Conservation (phyloP, 805 yeast genomes). For the Metschnikowia corniflorae region DNA sequence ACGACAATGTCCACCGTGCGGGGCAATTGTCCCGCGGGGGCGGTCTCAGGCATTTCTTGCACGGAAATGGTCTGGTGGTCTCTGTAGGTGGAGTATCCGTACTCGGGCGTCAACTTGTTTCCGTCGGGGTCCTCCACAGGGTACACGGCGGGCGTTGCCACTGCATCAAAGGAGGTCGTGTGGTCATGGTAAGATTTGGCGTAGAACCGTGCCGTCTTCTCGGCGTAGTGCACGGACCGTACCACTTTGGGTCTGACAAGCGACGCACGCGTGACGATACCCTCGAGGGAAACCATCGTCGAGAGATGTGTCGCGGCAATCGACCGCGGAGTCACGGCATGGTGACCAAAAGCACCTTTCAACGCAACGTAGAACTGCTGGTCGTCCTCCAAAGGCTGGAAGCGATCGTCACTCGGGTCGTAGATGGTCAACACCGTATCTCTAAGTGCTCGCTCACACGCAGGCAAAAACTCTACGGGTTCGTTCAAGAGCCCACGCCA, state of each 20-base stretch:
- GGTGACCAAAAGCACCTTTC: constrained; percentile 88
- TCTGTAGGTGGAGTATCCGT: constrained; percentile 85
- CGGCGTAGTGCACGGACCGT: constrained; percentile 90
- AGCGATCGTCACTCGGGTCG: constrained; percentile 55
- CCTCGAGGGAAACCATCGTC: constrained; percentile 83
- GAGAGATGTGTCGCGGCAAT: constrained; percentile 74
- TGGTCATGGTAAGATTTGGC: constrained; percentile 91
- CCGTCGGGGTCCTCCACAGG: constrained; percentile 94
- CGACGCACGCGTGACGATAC: constrained; percentile 92
- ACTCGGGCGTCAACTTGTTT: constrained; percentile 82
- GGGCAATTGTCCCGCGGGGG: constrained; percentile 97
- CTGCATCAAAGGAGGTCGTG: constrained; percentile 84
- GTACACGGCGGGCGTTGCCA: constrained; percentile 77
- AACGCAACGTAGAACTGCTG: constrained; percentile 73
- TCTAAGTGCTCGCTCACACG: constrained; percentile 80
- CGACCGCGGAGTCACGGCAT: constrained; percentile 83
- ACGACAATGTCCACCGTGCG: constrained; percentile 87
- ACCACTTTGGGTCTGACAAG: constrained; percentile 89
- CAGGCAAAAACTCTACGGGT: constrained; percentile 86
- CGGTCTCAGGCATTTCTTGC: constrained; percentile 96
- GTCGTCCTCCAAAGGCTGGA: constrained; percentile 51
- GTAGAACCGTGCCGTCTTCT: constrained; percentile 75
- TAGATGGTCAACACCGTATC: constrained; percentile 74
- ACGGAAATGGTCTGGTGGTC: constrained; percentile 93
- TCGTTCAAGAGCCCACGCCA: constrained; percentile 71